Evolutionary conservation across 2,329 filamentous ascomycete genomes (phyloP), one percentile per base, ranked within the genome.

Genomic region (Chaetomiaceae sp.): DNA sequence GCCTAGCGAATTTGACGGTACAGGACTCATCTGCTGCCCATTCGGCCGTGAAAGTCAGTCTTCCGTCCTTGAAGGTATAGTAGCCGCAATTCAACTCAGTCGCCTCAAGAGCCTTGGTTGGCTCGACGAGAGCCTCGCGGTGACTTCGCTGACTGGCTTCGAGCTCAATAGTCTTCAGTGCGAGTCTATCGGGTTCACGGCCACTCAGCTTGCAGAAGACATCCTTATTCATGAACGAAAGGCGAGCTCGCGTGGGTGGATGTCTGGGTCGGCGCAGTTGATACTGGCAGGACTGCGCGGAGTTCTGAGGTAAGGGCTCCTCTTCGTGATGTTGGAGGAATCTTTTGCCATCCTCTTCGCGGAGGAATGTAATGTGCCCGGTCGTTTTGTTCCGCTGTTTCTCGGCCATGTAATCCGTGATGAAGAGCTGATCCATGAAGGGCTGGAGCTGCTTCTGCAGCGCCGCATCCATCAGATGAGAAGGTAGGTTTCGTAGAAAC

Each of bases 1-100:
- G 64, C 48, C 70, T 73, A 10, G 70, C 68, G 58, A 82, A 80
- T 50, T 70, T 72, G 40, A 61, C 73, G 16, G 46, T 59, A 53
- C 64, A 71, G 45, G 23, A 64, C 62, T 56, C 75, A 67, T 4
- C 64, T 63, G 36, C 64, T 40, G 53, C 65, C 54, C 63, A 64
- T 53, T 75, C 80, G 63, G 73, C 59, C 3, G 73, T 64, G 54
- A 78, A 82, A 0, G 66, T 65, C 6, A 81, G 65, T 2, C 38
- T 18, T 5, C 59, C 56, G 0, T 64, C 48, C 2, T 61, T 46
- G 47, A 76, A 81, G 7, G 71, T 63, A 57, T 76, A 76, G 40
- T 77, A 72, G 2, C 80, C 80, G 49, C 71, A 72, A 27, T 62
- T 66, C 32, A 68, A 20, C 5, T 49, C 52, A 9, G 25, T 27